Conservation (phyloP, 805 yeast species). For the Ogataea polymorpha region DNA sequence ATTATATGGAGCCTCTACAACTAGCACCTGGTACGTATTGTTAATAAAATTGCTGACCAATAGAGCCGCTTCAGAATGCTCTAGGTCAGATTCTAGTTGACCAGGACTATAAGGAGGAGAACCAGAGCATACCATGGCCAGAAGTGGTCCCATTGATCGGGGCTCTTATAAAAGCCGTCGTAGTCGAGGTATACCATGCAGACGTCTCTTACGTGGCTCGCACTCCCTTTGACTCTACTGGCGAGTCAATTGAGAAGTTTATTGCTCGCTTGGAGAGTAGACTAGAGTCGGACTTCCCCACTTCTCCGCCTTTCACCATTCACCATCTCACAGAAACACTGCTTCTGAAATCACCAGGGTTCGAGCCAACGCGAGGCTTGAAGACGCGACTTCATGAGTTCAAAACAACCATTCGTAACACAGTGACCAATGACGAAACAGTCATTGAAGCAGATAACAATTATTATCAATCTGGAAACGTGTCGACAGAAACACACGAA, state of each 20-base stretch:
- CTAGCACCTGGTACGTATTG: conserved; percentile 5
- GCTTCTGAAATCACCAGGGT: conserved; percentile 16
- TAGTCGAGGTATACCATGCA: conserved; percentile 16
- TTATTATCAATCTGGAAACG: conserved; percentile 12
- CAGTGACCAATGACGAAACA: conserved; percentile 17
- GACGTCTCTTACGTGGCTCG: conserved; percentile 12
- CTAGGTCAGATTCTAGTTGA: conserved; percentile 16
- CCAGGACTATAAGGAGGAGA: conserved; percentile 15
- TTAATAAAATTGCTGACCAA: not conserved
- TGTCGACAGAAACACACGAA: not conserved
- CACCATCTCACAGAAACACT: conserved; percentile 18
- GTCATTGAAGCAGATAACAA: conserved; percentile 14
- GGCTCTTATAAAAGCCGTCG: conserved; percentile 9
- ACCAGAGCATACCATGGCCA: conserved; percentile 19
- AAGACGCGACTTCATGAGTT: conserved; percentile 5
- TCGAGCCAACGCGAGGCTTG: conserved; percentile 1
- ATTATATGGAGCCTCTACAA: conserved; percentile 3
- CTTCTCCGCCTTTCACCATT: conserved; percentile 33
- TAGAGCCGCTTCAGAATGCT: conserved; percentile 10
- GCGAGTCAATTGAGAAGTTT: conserved; percentile 17
- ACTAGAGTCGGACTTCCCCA: conserved; percentile 14
- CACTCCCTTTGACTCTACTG: conserved; percentile 12
- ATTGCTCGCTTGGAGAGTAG: conserved; percentile 11
- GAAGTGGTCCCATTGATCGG: conserved; percentile 11
- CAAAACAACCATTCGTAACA: conserved; percentile 16